Base-by-base conservation (phyloP, 2,329 filamentous ascomycete genomes). In the Ilyonectria destructans region DNA sequence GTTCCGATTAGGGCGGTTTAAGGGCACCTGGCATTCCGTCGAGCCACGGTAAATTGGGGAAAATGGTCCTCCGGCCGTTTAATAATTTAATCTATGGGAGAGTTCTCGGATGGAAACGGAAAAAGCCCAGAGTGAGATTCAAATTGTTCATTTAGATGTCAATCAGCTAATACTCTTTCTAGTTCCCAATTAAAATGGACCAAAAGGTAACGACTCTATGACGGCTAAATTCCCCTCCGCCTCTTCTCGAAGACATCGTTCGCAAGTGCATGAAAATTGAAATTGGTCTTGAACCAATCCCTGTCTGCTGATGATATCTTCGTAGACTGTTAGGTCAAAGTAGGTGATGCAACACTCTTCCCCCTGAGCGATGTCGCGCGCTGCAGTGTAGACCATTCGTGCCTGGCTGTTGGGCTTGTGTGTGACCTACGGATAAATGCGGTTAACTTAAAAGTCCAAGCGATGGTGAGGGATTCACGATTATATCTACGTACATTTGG, bases 261-360 rank as follows among this genome's bases (percentile, higher is more conserved):
- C 61, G 35, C 76, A 78, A 0, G 70, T 74, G 15, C 76, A 78
- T 17, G 51, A 60, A 26, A 78, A 78, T 3, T 69, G 72, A 35
- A 78, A 78, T 6, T 75, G 73, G 1, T 71, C 71, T 9, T 73
- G 57, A 0, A 70, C 61, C 13, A 64, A 58, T 3, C 69, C 46
- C 12, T 75, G 74, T 6, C 76, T 71, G 26, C 59, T 69, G 2
- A 55, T 57, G 0, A 77, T 54, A n/a, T 69, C 62, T n/a, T 57
- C 37, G 4, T 67, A 65, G 0, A 26, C 65, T 4, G 69, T 70
- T 1, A 75, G 68, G 49, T 78, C 77, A 51, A 78, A 77, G 58
- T 78, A 78, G 0, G 75, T 75, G 29, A 78, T 77, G 46, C 70
- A 69, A 21, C 72, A 74, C 21, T 78, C 77, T 54, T 78, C 77